Evolutionary conservation across 164 flowering plant genomes (phyloP).

Genomic region (Warburgia ugandensis): DNA sequence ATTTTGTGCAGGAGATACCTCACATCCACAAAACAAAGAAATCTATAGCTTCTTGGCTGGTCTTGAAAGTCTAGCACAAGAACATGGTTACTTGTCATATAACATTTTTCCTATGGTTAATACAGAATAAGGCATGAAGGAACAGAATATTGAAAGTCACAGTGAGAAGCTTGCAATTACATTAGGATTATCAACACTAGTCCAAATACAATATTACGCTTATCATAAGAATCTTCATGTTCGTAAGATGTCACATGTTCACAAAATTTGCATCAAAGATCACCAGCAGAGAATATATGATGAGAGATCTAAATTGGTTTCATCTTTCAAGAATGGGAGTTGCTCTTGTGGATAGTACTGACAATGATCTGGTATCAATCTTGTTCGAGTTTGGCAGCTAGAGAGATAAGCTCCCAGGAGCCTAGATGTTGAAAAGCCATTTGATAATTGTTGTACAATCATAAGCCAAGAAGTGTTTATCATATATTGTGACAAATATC

Average conservation of each 20-base stretch:
- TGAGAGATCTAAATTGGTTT: slow-evolving; percentile 28
- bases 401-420: too few species aligned
- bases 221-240: slow-evolving; percentile 17
- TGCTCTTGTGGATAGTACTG: slow-evolving; percentile 30
- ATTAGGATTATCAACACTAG: slow-evolving; percentile 24
- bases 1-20: slow-evolving; percentile 36
- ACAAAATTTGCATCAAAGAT: slow-evolving; percentile 18
- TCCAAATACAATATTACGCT: slow-evolving; percentile 12
- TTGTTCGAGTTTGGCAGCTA: too few species aligned
- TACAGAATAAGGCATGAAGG: neutral
- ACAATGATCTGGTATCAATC: too few species aligned
- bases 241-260: slow-evolving; percentile 22
- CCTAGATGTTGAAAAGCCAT: too few species aligned
- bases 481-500: too few species aligned
- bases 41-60: slow-evolving; percentile 22
- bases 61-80: slow-evolving; percentile 16
- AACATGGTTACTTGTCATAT: slow-evolving; percentile 15
- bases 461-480: too few species aligned
- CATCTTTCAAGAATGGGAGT: slow-evolving; percentile 23
- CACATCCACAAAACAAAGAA: slow-evolving; percentile 22
- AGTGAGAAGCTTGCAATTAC: slow-evolving; percentile 26
- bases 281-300: slow-evolving; percentile 23
- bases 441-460: too few species aligned
- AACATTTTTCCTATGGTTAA: neutral
- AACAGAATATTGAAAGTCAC: slow-evolving; percentile 16